Base-by-base conservation (phyloP, 176 grass and related monocot genomes). In the Leersia perrieri region DNA sequence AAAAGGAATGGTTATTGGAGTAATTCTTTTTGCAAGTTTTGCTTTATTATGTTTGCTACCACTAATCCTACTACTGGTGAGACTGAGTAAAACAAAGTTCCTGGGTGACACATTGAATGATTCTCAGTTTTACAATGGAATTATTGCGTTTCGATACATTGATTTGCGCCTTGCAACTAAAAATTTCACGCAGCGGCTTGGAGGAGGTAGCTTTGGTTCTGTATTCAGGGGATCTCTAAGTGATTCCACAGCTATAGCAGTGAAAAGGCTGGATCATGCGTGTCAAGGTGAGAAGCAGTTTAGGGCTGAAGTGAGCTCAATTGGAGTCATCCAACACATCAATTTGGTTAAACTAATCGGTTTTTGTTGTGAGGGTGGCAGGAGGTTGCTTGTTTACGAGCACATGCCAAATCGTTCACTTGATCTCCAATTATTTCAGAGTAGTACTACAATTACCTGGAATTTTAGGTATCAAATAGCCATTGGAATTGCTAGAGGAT, bases 101-200 rank as follows among this genome's bases (percentile, higher is more conserved):
- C 51, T 25, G 35, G 5, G 47, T 9, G 11, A 0, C 13, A 74
- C 13, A 34, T 8, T 13, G 20, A 66, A 80, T 5, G 53, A 20
- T 64, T n/a, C 55, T 8, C 62, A 65, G 33, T 28, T 76, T 40
- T 18, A 6, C n/a, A 22, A 25, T 11, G 42, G 41, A 11, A 49
- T 55, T 6, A 8, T 3, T 74, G 29, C 30, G n/a, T 91, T 91
- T 64, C 55, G 27, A 64, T 84, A 87, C 10, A 18, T 9, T 29
- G 80, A 91, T 33, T 30, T 91, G 80, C 42, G 55, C 40, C 72
- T 8, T 28, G 33, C 79, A 39, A 91, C 89, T 26, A 76, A 47
- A 29, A 76, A 84, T 65, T 91, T 91, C 67, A 80, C 70, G 5
- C 75, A 84, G 13, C 20, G 53, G 89, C 22, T 91, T 87, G 84